A percentile compares a stretch with the other conserved stretches of the same genome.
Conservation (phyloP, 208 protist species). For the Leishmania tropica region DNA sequence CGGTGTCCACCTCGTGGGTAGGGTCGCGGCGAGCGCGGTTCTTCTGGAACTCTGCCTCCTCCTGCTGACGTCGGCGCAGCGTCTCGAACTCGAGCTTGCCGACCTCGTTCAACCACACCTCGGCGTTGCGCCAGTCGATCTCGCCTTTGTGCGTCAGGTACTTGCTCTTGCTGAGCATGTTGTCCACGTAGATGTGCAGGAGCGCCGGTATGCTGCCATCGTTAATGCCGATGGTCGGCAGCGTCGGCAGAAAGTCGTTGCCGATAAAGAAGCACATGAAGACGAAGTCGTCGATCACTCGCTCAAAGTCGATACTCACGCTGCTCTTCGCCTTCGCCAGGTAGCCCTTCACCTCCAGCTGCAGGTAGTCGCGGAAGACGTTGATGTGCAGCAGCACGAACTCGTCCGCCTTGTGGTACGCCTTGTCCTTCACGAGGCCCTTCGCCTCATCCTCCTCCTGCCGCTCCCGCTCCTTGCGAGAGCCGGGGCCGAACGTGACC, state of each 20-base stretch:
- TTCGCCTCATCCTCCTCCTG: conserved; percentile 81
- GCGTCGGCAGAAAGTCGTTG: conserved; percentile 99
- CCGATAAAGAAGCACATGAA: conserved; percentile 98
- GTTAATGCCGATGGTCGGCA: conserved; percentile 95
- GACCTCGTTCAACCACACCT: conserved; percentile 76
- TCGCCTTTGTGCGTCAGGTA: conserved; percentile 79
- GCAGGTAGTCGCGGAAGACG: conserved; percentile 96
- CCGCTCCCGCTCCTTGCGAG: conserved; percentile 72
- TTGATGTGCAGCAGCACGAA: conserved; percentile 93
- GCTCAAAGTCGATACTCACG: conserved; percentile 85
- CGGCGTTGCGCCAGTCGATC: conserved; percentile 75
- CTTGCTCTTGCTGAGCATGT: conserved; percentile 64
- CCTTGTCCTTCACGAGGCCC: conserved; percentile 81
- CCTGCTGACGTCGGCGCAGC: conserved; percentile 60
- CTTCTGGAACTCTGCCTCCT: conserved; percentile 83
- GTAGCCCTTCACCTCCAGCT: conserved; percentile 80
- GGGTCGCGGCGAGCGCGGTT: conserved; percentile 59
- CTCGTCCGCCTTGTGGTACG: conserved; percentile 80
- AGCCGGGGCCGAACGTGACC: conserved; percentile 81
- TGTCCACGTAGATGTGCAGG: conserved; percentile 83
- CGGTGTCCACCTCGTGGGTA: conserved; percentile 60
- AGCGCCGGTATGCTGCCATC: conserved; percentile 92
- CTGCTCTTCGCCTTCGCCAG: conserved; percentile 18
- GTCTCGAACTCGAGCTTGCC: conserved; percentile 81
- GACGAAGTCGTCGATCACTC: conserved; percentile 97